Evolutionary conservation across 495 filamentous ascomycete species (phyloP).

Genomic region (Podospora sp.): DNA sequence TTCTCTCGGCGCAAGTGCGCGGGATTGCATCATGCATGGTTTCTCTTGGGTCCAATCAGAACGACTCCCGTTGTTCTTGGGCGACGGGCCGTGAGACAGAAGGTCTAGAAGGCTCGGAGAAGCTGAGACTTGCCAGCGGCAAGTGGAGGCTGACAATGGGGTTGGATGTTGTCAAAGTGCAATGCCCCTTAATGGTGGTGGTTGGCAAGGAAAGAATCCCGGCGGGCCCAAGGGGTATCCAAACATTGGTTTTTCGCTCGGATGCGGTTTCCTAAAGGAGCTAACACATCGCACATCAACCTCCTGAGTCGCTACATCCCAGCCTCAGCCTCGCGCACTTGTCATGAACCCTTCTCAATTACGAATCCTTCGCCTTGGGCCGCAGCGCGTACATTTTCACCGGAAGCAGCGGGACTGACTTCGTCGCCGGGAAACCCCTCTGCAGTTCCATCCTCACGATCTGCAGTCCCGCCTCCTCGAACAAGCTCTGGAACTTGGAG

Average conservation of each 20-base stretch:
- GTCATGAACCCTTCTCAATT: not conserved
- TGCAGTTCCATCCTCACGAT: constrained; percentile 75
- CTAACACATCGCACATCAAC: not conserved
- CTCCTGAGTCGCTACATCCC: not conserved
- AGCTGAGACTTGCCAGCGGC: too few relatives aligned
- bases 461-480: constrained; percentile 64
- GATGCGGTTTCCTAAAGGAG: too few relatives aligned
- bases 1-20: not conserved
- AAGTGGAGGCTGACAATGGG: too few relatives aligned
- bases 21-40: not conserved
- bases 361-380: constrained; percentile 22
- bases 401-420: constrained; percentile 54
- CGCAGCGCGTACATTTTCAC: constrained; percentile 72
- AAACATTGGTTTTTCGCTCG: too few relatives aligned
- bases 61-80: not conserved
- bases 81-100: not conserved
- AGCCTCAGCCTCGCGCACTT: not conserved
- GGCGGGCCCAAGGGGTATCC: too few relatives aligned
- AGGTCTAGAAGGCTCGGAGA: too few relatives aligned
- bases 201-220: too few relatives aligned
- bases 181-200: too few relatives aligned
- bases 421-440: constrained; percentile 63
- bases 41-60: not conserved
- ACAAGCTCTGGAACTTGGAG: constrained; percentile 67
- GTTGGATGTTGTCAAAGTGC: too few relatives aligned